Conservation (phyloP, 108 stramenopile species). For the Skeletonema marinoi region DNA sequence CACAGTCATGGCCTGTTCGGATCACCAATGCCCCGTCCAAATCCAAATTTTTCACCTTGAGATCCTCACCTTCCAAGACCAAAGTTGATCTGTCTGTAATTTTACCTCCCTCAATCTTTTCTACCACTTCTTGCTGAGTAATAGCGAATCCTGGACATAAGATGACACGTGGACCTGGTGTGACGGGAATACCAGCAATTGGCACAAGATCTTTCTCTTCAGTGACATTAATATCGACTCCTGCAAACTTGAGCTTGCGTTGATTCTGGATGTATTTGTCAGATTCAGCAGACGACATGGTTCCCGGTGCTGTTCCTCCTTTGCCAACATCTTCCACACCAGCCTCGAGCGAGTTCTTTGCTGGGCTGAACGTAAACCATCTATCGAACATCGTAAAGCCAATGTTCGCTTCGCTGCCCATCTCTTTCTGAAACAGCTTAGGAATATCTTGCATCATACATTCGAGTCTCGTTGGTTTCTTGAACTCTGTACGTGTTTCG, state of each 20-base stretch:
- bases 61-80: constrained; percentile 76
- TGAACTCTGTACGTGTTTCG: constrained; percentile 90
- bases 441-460: constrained; percentile 99
- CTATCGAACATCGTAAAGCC: constrained; percentile 97
- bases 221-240: constrained; percentile 69
- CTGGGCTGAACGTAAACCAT: constrained; percentile 96
- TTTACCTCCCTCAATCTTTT: constrained; percentile 74
- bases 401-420: constrained; percentile 85
- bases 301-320: constrained; percentile 83
- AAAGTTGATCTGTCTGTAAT: constrained; percentile 74
- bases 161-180: constrained; percentile 81
- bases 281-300: constrained; percentile 87
- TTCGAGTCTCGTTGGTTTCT: constrained; percentile 96
- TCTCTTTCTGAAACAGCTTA: constrained; percentile 92
- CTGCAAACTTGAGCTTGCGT: constrained; percentile 79
- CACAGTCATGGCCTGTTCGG: constrained; percentile 62
- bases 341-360: constrained; percentile 93
- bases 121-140: constrained; percentile 72
- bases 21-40: constrained; percentile 88
- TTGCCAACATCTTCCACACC: constrained; percentile 80
- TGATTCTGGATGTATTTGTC: constrained; percentile 89
- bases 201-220: constrained; percentile 68
- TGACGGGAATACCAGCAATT: constrained; percentile 81
- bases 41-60: constrained; percentile 77
- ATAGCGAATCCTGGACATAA: constrained; percentile 81